Percentiles rank a stretch among this genome's conserved stretches.
Evolutionary conservation across 306 rosid species (phyloP).

Genomic region (Vigna radiata): DNA sequence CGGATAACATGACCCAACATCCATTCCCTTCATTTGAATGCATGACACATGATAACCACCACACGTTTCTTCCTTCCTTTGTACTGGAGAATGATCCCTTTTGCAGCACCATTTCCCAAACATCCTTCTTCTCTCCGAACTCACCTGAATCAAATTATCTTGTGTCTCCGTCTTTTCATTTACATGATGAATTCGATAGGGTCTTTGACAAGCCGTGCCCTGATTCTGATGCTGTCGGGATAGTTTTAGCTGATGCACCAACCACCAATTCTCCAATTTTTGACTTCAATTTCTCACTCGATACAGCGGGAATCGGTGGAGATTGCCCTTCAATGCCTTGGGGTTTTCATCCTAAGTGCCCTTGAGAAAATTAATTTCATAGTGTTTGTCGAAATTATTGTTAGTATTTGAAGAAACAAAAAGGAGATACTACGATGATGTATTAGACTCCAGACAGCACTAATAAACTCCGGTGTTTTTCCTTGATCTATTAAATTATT

Average conservation of each 20-base stretch:
- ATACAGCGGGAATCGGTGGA: slow-evolving; percentile 54
- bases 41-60: slow-evolving; percentile 45
- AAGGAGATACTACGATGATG: no score
- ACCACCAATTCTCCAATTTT: slow-evolving; percentile 65
- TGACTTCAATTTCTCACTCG: slow-evolving; percentile 68
- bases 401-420: background rate
- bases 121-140: slow-evolving; percentile 53
- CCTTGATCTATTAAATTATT: background rate
- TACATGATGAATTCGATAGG: slow-evolving; percentile 37
- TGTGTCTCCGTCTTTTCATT: slow-evolving; percentile 46
- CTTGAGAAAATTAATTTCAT: background rate
- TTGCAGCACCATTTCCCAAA: slow-evolving; percentile 51
- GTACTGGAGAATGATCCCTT: slow-evolving; percentile 46
- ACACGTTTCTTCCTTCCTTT: slow-evolving; percentile 39
- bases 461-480: no score
- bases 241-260: slow-evolving; percentile 67
- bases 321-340: slow-evolving; percentile 53
- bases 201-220: background rate
- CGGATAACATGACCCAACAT: slow-evolving; percentile 45
- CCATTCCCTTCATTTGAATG: slow-evolving; percentile 58
- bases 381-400: background rate
- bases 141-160: slow-evolving; percentile 51
- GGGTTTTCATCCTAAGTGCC: slow-evolving; percentile 53
- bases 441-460: background rate
- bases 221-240: slow-evolving; percentile 56